Conservation (phyloP, 148 eudicot species). For the Euryodendron excelsum region DNA sequence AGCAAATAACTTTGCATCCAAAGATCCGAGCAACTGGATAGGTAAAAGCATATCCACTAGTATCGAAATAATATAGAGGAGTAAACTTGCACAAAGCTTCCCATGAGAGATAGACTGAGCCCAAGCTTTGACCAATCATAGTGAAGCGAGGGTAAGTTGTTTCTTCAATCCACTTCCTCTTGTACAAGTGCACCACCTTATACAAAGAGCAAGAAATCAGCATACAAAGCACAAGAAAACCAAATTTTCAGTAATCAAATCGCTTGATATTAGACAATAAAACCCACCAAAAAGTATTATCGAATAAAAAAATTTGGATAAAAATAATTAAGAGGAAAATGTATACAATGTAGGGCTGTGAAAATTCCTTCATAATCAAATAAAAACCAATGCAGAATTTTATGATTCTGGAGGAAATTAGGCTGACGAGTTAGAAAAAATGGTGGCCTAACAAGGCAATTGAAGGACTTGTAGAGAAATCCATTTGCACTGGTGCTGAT, state of each 20-base stretch:
- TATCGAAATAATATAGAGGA: conserved; percentile 75
- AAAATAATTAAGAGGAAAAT: not conserved
- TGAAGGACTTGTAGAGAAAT: not conserved
- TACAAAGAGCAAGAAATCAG: conserved; percentile 15
- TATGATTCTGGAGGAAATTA: not conserved
- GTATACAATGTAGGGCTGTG: not conserved
- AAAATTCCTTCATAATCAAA: not conserved
- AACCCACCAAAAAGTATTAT: not conserved
- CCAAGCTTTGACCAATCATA: conserved; percentile 95
- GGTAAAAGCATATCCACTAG: conserved; percentile 98
- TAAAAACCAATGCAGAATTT: not conserved
- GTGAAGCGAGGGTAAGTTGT: conserved; percentile 93
- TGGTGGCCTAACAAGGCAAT: not conserved
- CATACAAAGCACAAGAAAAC: not conserved
- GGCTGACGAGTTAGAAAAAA: not conserved
- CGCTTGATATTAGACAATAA: not conserved
- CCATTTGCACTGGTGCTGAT: not conserved
- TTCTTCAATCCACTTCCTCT: conserved; percentile 97
- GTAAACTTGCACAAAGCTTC: conserved; percentile 85
- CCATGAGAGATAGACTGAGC: conserved; percentile 89
- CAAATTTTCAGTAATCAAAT: not conserved
- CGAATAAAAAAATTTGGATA: not conserved
- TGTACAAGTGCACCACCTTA: conserved; percentile 87
- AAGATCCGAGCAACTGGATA: conserved; percentile 87
- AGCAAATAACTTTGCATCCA: conserved; percentile 89